phyloP scores from a whole-genome alignment of 2,329 filamentous ascomycete genomes.

The Boeremia exigua region DNA sequence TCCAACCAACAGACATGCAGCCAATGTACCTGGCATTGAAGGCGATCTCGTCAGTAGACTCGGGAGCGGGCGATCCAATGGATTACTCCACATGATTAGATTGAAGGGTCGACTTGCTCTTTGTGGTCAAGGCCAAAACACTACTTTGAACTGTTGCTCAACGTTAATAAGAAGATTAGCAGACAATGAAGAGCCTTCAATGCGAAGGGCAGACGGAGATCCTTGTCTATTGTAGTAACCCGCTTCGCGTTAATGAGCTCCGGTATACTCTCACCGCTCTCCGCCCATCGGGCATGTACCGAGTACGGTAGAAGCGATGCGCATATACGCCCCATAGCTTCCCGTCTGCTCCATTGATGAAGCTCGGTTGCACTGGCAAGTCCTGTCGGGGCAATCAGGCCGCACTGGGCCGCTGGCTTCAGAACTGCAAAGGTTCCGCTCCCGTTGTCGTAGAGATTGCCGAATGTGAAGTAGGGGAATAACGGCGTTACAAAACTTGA shows the following conservation, averaged over 20 bases:
- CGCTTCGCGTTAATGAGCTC: slow-evolving; percentile 1
- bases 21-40: slow-evolving; percentile 12
- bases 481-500: slow-evolving; percentile 2
- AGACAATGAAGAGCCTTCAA: not conserved
- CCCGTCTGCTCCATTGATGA: slow-evolving; percentile 7
- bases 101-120: slow-evolving; percentile 20
- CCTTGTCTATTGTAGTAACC: slow-evolving; percentile 4
- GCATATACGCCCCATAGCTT: slow-evolving; percentile 4
- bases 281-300: slow-evolving; percentile 4
- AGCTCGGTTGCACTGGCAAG: slow-evolving; percentile 8
- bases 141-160: slow-evolving; percentile 17
- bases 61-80: slow-evolving; percentile 15
- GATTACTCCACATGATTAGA: slow-evolving; percentile 4
- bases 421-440: slow-evolving; percentile 6
- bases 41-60: slow-evolving; percentile 15
- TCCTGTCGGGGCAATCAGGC: slow-evolving; percentile 1
- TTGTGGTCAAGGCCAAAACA: slow-evolving; percentile 21
- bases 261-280: slow-evolving; percentile 9
- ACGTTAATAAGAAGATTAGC: slow-evolving; percentile 10
- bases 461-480: slow-evolving; percentile 6
- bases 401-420: slow-evolving; percentile 5
- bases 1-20: slow-evolving; percentile 5
- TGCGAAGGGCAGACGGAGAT: not conserved
- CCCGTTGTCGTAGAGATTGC: slow-evolving; percentile 6
- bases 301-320: not conserved